Conservation (phyloP, 352 stramenopile genomes). For the Plasmopara muralis region DNA sequence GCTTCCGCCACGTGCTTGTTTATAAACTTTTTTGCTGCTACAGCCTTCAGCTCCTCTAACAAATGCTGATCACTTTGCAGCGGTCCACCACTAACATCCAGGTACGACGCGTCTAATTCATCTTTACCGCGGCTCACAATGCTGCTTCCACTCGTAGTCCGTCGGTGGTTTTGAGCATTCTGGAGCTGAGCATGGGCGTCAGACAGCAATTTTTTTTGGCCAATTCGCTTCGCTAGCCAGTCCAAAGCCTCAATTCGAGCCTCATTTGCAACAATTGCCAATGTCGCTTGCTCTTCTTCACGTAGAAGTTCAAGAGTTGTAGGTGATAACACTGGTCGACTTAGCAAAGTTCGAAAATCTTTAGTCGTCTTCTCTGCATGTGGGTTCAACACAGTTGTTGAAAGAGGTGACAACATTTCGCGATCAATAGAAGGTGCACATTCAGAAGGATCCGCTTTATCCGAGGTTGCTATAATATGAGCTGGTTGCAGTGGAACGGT, state of each 20-base stretch:
- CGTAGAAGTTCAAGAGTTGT: slow-evolving; percentile 34
- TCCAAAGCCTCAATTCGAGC: slow-evolving; percentile 53
- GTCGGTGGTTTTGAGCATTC: slow-evolving; percentile 33
- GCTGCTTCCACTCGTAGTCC: slow-evolving; percentile 38
- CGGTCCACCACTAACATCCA: slow-evolving; percentile 3
- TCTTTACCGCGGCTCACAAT: slow-evolving; percentile 19
- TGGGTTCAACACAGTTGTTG: slow-evolving; percentile 9
- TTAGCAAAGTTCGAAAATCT: slow-evolving; percentile 26
- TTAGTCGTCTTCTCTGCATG: slow-evolving; percentile 18
- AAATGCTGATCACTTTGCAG: slow-evolving; percentile 29
- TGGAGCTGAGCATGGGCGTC: slow-evolving; percentile 57
- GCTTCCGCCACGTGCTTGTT: slow-evolving; percentile 69
- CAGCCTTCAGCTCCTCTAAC: slow-evolving; percentile 42
- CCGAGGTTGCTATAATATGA: neutral
- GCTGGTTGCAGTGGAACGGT: neutral
- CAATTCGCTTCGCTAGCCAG: slow-evolving; percentile 68
- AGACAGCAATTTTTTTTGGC: slow-evolving; percentile 68
- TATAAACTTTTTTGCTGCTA: slow-evolving; percentile 57
- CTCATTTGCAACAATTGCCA: slow-evolving; percentile 65
- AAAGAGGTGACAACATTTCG: slow-evolving; percentile 10
- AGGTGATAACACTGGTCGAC: slow-evolving; percentile 21
- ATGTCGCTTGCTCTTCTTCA: slow-evolving; percentile 54
- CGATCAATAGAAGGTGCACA: neutral
- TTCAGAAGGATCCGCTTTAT: neutral
- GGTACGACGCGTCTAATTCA: slow-evolving; percentile 11